Evolutionary conservation across 345 rosid genomes (phyloP).

Genomic region (Citrus reticulata): DNA sequence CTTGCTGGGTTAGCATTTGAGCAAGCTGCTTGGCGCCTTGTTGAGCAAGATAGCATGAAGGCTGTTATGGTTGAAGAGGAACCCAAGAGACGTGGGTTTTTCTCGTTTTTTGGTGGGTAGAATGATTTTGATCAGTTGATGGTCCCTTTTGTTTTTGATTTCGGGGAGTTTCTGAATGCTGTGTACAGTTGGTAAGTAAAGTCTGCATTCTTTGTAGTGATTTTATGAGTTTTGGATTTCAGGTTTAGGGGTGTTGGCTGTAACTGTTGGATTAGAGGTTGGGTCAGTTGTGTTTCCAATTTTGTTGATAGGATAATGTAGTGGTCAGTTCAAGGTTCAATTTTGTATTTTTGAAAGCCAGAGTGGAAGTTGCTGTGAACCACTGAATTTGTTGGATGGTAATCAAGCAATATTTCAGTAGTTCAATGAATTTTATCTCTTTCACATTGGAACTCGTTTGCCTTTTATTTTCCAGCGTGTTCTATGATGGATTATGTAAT

Average conservation of each 20-base stretch:
- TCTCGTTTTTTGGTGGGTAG: conserved; percentile 84
- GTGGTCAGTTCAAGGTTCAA: not conserved
- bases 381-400: not conserved
- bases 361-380: not conserved
- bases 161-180: not conserved
- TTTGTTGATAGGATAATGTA: not conserved
- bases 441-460: not conserved
- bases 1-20: conserved; percentile 93
- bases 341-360: not conserved
- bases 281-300: not conserved
- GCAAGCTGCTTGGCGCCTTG: conserved; percentile 99
- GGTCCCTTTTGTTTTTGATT: not conserved
- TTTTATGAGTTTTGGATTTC: not conserved
- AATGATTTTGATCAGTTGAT: not conserved
- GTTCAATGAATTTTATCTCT: not conserved
- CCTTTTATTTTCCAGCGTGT: not conserved
- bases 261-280: not conserved
- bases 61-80: conserved; percentile 96
- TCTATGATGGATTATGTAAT: not conserved
- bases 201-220: conserved; percentile 3
- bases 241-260: not conserved
- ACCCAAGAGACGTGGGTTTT: conserved; percentile 83
- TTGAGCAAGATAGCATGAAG: conserved; percentile 94
- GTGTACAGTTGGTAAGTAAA: conserved; percentile 34
- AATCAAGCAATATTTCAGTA: not conserved